phyloP scores from a whole-genome alignment of 75 land plant species.

The Isoetes taiwanensis region DNA sequence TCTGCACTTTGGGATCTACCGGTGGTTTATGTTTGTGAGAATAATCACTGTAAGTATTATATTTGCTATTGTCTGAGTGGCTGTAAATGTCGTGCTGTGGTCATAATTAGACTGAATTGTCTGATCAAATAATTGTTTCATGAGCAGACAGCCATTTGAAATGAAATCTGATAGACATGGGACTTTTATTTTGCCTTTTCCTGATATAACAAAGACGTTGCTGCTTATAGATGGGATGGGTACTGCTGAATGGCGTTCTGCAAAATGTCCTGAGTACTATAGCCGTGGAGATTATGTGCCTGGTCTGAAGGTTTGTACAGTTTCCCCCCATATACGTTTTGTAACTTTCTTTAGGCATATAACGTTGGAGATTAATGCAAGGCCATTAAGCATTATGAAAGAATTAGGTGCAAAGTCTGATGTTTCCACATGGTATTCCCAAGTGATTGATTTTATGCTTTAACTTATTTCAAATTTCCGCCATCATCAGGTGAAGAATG shows the following conservation, averaged over 20 bases:
- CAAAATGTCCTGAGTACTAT: conserved; percentile 88
- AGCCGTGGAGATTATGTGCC: conserved; percentile 96
- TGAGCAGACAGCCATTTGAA: too few species aligned
- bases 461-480: too few species aligned
- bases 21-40: conserved; percentile 77
- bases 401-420: too few species aligned
- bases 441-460: too few species aligned
- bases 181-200: too few species aligned
- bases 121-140: too few species aligned
- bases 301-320: conserved; percentile 90
- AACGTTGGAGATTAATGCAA: not conserved
- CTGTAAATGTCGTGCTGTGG: not conserved
- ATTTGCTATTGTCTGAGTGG: not conserved
- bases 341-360: not conserved
- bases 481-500: too few species aligned
- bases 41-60: conserved; percentile 68
- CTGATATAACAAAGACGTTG: too few species aligned
- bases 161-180: too few species aligned
- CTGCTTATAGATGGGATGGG: conserved; percentile 83
- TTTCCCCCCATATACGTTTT: not conserved
- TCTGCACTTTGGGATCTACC: conserved; percentile 90
- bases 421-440: too few species aligned
- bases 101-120: too few species aligned
- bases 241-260: conserved; percentile 94
- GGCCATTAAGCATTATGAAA: not conserved